Evolutionary conservation across 2,329 filamentous ascomycete species (phyloP).

Genomic region (Venturia effusa): DNA sequence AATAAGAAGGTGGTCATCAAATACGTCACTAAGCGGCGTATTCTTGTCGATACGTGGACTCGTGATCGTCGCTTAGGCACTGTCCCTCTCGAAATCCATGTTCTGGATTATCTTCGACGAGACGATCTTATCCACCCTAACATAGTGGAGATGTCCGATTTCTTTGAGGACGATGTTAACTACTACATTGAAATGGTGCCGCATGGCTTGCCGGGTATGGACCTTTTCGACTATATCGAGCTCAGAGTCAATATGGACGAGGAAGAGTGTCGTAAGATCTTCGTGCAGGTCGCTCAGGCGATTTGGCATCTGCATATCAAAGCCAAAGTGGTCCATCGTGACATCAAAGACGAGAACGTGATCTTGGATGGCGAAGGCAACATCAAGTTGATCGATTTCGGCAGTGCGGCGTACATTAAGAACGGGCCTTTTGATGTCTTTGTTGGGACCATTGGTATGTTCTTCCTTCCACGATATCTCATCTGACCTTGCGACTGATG

Average conservation of each 20-base stretch:
- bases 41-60: conserved; percentile 97
- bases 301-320: conserved; percentile 86
- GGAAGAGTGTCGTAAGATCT: conserved; percentile 85
- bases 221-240: conserved; percentile 98
- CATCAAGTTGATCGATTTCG: conserved; percentile 97
- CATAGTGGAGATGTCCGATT: conserved; percentile 59
- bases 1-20: conserved; percentile 86
- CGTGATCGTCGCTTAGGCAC: conserved; percentile 86
- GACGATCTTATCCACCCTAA: conserved; percentile 55
- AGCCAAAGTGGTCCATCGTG: conserved; percentile 85
- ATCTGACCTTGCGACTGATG: not conserved
- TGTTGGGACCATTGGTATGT: conserved; percentile 90
- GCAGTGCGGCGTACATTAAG: conserved; percentile 95
- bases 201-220: conserved; percentile 92
- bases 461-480: not conserved
- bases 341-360: conserved; percentile 99
- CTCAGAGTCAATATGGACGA: conserved; percentile 95
- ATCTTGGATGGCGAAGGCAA: conserved; percentile 89
- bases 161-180: conserved; percentile 71
- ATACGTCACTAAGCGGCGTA: conserved; percentile 93
- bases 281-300: conserved; percentile 81
- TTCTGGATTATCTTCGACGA: conserved; percentile 80
- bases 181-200: conserved; percentile 99
- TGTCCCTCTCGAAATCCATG: conserved; percentile 92
- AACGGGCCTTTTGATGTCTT: conserved; percentile 98